Evolutionary conservation across 352 stramenopile genomes (phyloP), one percentile per base, ranked within the genome.

Genomic region (Globisporangium iwayamae): DNA sequence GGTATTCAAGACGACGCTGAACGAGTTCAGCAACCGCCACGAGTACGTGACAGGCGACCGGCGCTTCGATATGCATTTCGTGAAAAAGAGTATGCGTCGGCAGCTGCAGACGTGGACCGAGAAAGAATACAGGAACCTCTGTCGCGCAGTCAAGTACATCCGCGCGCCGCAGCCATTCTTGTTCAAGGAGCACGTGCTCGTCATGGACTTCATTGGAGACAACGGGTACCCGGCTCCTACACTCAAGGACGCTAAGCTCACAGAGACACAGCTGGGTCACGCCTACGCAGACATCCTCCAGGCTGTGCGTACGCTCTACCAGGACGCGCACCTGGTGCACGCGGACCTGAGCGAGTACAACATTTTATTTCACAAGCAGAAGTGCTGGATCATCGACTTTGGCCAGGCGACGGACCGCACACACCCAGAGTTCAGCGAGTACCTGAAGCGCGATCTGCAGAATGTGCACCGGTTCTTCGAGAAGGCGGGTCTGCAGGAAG

Each of bases 361-460:
- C 67, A 89, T 98, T 20, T 70, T 98, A 13, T 83, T 91, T 32
- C 73, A 65, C 54, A 84, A 79, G 69, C 78, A 80, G 48, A 80
- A 69, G 57, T 76, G 73, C 65, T 97, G 68, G 87, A 85, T 98
- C 13, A 97, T 98, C 68, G 92, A 98, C 68, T 97, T 98, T 79
- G 89, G 87, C 1, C 92, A 98, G 67, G 81, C 89, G 8, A 83
- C 97, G 30, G 89, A 97, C 66, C 66, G 74, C 5, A 84, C 76
- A 3, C 92, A 97, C 55, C 88, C 89, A 1, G 69, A 83, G 38
- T 85, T 82, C 8, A 63, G 81, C 50, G 74, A 79, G 48, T 80
- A 89, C 5, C 54, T 98, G 16, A 60, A 67, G 32, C 79, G 90
- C 28, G 92, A 98, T 72, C 65, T 97, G 20, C 65, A 72, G 16